phyloP scores from a whole-genome alignment of 2,329 filamentous ascomycete genomes.

The Thermothelomyces thermophilus region DNA sequence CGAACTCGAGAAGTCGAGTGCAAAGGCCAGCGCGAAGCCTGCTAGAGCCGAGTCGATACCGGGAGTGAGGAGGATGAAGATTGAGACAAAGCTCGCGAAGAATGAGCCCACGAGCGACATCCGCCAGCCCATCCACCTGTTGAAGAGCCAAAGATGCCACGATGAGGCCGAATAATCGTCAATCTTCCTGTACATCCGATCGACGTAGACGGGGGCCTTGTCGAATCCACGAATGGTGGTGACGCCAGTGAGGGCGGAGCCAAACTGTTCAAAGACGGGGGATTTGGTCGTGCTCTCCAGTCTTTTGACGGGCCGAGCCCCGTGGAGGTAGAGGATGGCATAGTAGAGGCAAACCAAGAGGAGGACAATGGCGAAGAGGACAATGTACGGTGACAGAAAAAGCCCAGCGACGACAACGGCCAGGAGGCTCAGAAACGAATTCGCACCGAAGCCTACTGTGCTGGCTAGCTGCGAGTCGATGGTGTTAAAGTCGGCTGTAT shows the following conservation, averaged over 20 bases:
- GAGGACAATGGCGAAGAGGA: conserved; percentile 54
- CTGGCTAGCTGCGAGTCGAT: conserved; percentile 62
- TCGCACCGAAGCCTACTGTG: conserved; percentile 54
- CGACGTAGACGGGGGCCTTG: conserved; percentile 59
- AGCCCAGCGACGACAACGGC: conserved; percentile 61
- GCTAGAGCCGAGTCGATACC: conserved; percentile 63
- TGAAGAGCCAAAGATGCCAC: conserved; percentile 65
- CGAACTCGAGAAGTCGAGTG: conserved; percentile 58
- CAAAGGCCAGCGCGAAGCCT: conserved; percentile 69
- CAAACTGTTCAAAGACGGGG: conserved; percentile 75
- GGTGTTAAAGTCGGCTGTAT: conserved; percentile 69
- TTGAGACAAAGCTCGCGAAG: conserved; percentile 60
- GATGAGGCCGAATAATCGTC: conserved; percentile 61
- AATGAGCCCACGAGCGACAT: conserved; percentile 63
- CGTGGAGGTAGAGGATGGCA: conserved; percentile 58
- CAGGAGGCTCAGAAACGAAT: conserved; percentile 54
- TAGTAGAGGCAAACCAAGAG: conserved; percentile 52
- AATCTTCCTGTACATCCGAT: conserved; percentile 62
- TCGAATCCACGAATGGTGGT: conserved; percentile 70
- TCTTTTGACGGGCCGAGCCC: conserved; percentile 67
- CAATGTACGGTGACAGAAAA: conserved; percentile 61
- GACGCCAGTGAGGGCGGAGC: conserved; percentile 64
- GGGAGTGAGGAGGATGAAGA: conserved; percentile 55
- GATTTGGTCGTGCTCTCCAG: conserved; percentile 72
- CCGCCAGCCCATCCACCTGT: conserved; percentile 70